These are phyloP conservation scores for Didymella arachidicola DNA, from an alignment of 2,329 filamentous ascomycete genomes.

Conservation along the genomic window DNA sequence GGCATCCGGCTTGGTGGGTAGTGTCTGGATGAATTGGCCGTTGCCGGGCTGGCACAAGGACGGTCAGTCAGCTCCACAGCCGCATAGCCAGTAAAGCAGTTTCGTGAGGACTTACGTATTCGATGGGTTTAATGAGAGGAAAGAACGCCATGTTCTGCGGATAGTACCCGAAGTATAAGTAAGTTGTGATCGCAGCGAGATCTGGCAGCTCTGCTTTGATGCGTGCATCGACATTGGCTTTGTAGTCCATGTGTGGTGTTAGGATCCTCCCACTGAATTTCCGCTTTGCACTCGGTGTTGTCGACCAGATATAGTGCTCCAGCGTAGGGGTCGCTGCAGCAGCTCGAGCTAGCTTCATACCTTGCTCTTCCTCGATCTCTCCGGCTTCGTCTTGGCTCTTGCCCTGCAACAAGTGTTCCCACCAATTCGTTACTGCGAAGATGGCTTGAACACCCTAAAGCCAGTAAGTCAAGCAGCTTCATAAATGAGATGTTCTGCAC, in stretches of 20 bases:
- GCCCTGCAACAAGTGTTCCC: conserved; percentile 45
- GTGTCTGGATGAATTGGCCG: conserved; percentile 25
- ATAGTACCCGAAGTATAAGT: conserved; percentile 43
- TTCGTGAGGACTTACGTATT: conserved; percentile 25
- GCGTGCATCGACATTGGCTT: conserved; percentile 52
- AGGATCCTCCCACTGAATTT: conserved; percentile 45
- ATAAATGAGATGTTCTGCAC: no score
- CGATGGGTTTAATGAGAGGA: conserved; percentile 35
- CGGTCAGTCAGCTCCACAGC: neutral
- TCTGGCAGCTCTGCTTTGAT: conserved; percentile 49
- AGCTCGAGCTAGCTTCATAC: conserved; percentile 54
- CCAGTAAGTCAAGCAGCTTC: neutral
- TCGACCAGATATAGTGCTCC: conserved; percentile 58
- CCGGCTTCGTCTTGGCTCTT: conserved; percentile 43
- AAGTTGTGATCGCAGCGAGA: conserved; percentile 39
- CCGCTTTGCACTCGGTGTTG: conserved; percentile 49
- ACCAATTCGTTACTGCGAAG: conserved; percentile 56
- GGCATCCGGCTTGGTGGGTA: conserved; percentile 37
- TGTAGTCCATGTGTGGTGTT: conserved; percentile 56
- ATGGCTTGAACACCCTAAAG: conserved; percentile 36
- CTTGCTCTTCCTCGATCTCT: conserved; percentile 51
- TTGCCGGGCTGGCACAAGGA: neutral
- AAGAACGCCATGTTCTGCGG: conserved; percentile 43
- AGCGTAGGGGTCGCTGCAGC: conserved; percentile 50
- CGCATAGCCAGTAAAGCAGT: neutral